These are phyloP conservation scores for Cladosporium austrohemisphaericum DNA, from an alignment of 2,329 filamentous ascomycete genomes.

Conservation along the genomic window DNA sequence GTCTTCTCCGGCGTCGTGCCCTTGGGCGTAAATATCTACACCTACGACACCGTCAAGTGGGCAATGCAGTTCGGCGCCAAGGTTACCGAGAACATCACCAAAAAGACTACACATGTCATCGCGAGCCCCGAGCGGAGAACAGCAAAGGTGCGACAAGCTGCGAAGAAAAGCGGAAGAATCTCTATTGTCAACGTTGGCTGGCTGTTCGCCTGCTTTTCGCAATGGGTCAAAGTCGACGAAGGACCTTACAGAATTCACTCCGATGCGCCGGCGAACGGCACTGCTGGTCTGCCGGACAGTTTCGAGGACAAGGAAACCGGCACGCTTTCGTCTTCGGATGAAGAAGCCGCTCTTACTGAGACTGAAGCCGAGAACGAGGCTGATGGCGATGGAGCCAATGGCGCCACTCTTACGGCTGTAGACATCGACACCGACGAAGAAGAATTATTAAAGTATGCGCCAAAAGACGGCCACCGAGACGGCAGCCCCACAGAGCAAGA, in stretches of 20 bases:
- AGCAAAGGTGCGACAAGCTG: constrained; percentile 84
- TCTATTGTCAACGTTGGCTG: constrained; percentile 91
- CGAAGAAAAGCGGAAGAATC: constrained; percentile 66
- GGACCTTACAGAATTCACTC: constrained; percentile 73
- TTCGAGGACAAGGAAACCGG: constrained; percentile 31
- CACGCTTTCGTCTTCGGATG: constrained; percentile 44
- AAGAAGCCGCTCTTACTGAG: constrained; percentile 41
- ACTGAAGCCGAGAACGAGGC: constrained; percentile 33
- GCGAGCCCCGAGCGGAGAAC: constrained; percentile 70
- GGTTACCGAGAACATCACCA: constrained; percentile 56
- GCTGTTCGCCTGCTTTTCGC: constrained; percentile 78
- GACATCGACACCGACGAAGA: constrained; percentile 32
- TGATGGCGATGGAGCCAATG: constrained; percentile 21
- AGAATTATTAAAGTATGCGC: constrained; percentile 48
- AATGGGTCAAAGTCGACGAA: constrained; percentile 79
- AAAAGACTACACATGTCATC: constrained; percentile 64
- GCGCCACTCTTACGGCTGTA: constrained; percentile 24
- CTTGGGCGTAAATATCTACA: constrained; percentile 66
- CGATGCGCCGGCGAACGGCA: constrained; percentile 59
- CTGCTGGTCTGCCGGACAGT: constrained; percentile 27
- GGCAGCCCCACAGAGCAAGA: constrained; percentile 28
- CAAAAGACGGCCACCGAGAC: constrained; percentile 38
- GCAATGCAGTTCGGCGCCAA: constrained; percentile 79
- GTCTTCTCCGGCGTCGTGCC: constrained; percentile 91
- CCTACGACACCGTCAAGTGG: constrained; percentile 82